Conservation (phyloP, 148 eudicot species). For the Arbutus unedo region DNA sequence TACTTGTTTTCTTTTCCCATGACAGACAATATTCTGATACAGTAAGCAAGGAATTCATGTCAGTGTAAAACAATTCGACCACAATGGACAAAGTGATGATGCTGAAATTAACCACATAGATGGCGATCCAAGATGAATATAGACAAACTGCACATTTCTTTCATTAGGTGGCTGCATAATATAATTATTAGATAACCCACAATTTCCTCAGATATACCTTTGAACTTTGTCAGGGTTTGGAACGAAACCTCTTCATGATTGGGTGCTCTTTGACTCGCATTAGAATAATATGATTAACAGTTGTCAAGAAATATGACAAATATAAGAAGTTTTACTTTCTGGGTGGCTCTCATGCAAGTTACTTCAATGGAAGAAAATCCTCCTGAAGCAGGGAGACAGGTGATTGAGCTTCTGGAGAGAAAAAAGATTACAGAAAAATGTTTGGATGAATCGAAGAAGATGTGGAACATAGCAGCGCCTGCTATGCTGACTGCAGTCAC, state of each 20-base stretch:
- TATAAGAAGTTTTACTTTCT: conserved; percentile 1
- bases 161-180: neutral
- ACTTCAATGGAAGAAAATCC: conserved; percentile 17
- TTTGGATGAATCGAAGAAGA: conserved; percentile 20
- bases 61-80: neutral
- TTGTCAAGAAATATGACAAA: neutral
- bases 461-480: conserved; percentile 26
- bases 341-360: conserved; percentile 18
- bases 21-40: neutral
- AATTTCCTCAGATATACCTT: conserved; percentile 12
- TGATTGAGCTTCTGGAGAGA: conserved; percentile 14
- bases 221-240: neutral
- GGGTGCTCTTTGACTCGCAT: neutral
- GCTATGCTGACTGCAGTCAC: conserved; percentile 18
- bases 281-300: neutral
- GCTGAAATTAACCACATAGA: neutral
- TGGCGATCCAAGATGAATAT: neutral
- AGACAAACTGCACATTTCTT: neutral
- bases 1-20: neutral
- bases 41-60: neutral
- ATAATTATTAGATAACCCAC: neutral
- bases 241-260: neutral
- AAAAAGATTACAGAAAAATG: conserved; percentile 9
- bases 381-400: conserved; percentile 8
- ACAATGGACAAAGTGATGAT: neutral